Base-by-base conservation (phyloP, 345 rosid genomes). In the Hibiscus syriacus region DNA sequence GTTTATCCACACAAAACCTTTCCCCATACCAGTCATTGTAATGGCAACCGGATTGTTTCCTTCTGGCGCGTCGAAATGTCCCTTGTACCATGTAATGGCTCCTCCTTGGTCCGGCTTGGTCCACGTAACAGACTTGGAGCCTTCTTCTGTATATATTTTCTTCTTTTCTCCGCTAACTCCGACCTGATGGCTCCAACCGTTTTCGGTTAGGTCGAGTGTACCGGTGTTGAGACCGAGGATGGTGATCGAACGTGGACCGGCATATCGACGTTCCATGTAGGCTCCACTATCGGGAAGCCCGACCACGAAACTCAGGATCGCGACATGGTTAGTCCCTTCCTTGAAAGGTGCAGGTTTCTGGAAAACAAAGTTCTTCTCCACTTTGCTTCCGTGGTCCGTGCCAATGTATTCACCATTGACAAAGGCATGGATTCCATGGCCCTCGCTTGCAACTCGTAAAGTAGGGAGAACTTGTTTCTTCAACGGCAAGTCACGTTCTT, bases 251-350 rank as follows among this genome's bases (percentile, higher is more conserved):
- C 88, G 90, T 64, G 96, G 97, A 14, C 96, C 97, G 0, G 92
- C 92, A 26, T 8, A 87, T 23, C 90, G 80, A 14, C 75, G 85
- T 80, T 93, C 96, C 92, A 90, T 76, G 71, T 93, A 90, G 68
- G 92, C 86, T 80, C 97, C 97, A 39, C 94, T 88, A 53, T 90
- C 98, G 5, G 93, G 92, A 29, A 85, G 77, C 69, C 99, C 99
- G 48, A 88, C 84, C 11, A 85, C 36, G 62, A 46, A 62, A 27
- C 76, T 90, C 76, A 87, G 71, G 67, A 94, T 72, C 1, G 80
- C 1, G 30, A 95, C 83, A 0, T 71, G 61, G 75, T 91, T 91
- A 17, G 17, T 55, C 62, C 97, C 99, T 20, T 74, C 49, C 71
- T 72, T 74, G 53, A 94, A 59, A 3, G 76, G 62, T 26, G 84